Evolutionary conservation across 768 basidiomycete genomes (phyloP).

Genomic region (Plicaturopsis crispa): DNA sequence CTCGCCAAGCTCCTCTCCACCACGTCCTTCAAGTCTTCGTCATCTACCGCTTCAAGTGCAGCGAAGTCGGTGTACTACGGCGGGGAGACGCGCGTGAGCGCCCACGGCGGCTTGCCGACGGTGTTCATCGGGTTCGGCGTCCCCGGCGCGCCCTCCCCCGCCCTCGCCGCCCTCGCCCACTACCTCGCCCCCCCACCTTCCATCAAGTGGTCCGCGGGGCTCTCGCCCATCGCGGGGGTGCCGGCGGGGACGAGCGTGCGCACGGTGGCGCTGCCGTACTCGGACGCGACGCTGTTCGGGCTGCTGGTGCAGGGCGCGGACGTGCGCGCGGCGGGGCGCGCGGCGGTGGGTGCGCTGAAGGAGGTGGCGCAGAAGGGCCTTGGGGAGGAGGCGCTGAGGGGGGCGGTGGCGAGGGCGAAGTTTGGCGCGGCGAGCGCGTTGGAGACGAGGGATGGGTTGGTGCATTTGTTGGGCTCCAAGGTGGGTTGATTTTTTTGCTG

Average conservation of each 20-base stretch:
- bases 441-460: constrained; percentile 65
- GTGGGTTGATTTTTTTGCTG: constrained; percentile 29
- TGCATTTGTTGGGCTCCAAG: constrained; percentile 55
- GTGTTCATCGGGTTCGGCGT: constrained; percentile 86
- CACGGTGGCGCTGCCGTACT: constrained; percentile 79
- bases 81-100: constrained; percentile 76
- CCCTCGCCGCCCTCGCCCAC: constrained; percentile 71
- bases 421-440: constrained; percentile 65
- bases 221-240: constrained; percentile 58
- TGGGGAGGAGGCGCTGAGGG: constrained; percentile 64
- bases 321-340: constrained; percentile 62
- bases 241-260: constrained; percentile 59
- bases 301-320: constrained; percentile 66
- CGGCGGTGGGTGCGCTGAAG: constrained; percentile 62
- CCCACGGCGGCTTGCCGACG: constrained; percentile 56
- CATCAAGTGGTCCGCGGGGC: constrained; percentile 81
- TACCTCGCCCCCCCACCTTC: constrained; percentile 73
- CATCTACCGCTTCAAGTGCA: constrained; percentile 24
- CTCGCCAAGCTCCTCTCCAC: constrained; percentile 69
- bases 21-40: constrained; percentile 38
- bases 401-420: constrained; percentile 83
- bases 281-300: constrained; percentile 86
- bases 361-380: constrained; percentile 35
- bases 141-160: constrained; percentile 55
- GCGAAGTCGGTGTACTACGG: constrained; percentile 54